These are phyloP conservation scores for Acanthamoeba healyi DNA, from an alignment of 208 protist genomes.

Conservation along the genomic window DNA sequence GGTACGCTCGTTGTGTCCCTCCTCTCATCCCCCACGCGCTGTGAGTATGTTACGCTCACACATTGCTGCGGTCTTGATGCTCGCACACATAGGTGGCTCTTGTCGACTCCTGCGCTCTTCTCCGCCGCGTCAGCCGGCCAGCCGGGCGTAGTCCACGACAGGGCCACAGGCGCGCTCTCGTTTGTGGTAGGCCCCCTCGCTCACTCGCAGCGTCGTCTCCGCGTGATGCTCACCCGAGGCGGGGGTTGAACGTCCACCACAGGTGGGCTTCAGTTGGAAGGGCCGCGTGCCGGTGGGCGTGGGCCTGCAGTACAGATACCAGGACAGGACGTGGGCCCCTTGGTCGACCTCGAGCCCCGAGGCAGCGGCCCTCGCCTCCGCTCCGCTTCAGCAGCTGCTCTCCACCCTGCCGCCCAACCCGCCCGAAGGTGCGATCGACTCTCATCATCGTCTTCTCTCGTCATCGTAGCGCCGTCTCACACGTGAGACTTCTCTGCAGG, in stretches of 20 bases:
- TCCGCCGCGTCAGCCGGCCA: not conserved
- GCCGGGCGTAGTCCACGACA: conserved; percentile 36
- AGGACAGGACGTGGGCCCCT: not conserved
- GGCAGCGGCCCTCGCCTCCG: not conserved
- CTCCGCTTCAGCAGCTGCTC: conserved; percentile 7
- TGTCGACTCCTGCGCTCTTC: not conserved
- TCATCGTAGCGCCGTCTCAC: not conserved
- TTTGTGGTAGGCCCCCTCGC: not conserved
- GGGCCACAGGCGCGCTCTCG: not conserved
- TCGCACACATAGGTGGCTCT: conserved; percentile 7
- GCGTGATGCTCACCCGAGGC: not conserved
- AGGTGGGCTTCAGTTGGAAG: conserved; percentile 31
- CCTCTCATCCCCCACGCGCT: not conserved
- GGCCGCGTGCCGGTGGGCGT: not conserved
- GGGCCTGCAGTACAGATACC: conserved; percentile 15
- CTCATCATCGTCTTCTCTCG: not conserved
- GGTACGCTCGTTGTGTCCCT: not conserved
- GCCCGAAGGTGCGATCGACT: not conserved
- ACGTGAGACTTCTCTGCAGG: not conserved
- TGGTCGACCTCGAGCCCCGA: not conserved
- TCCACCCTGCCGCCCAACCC: not conserved
- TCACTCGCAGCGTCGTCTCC: not conserved
- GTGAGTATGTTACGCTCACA: not conserved
- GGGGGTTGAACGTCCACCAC: not conserved
- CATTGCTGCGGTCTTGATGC: not conserved